Conservation (phyloP, 805 yeast species). For the Candida anglica region DNA sequence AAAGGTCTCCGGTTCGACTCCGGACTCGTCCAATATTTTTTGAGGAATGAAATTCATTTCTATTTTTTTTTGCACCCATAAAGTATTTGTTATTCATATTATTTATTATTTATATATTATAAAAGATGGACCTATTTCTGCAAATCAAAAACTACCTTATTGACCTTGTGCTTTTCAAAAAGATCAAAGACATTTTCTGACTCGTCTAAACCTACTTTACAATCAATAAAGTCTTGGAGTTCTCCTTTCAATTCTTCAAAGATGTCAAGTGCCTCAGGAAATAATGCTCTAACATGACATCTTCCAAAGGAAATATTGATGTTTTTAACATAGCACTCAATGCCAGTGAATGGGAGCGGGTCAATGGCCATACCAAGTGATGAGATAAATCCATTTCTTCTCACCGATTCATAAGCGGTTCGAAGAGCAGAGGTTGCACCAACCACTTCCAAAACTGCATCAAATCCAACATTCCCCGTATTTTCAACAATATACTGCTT, state of each 20-base stretch:
- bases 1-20: slow-evolving; percentile 47
- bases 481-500: slow-evolving; percentile 26
- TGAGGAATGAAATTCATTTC: too few relatives aligned
- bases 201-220: slow-evolving; percentile 40
- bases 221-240: slow-evolving; percentile 51
- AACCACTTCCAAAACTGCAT: slow-evolving; percentile 58
- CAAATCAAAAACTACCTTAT: slow-evolving; percentile 48
- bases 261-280: slow-evolving; percentile 46
- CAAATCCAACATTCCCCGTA: slow-evolving; percentile 51
- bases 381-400: slow-evolving; percentile 55
- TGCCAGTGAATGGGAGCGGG: slow-evolving; percentile 50
- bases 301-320: slow-evolving; percentile 58
- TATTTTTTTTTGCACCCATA: too few relatives aligned
- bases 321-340: slow-evolving; percentile 56
- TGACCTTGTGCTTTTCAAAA: slow-evolving; percentile 51
- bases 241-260: slow-evolving; percentile 42
- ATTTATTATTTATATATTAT: too few relatives aligned
- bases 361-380: slow-evolving; percentile 62
- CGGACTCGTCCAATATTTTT: slow-evolving; percentile 36
- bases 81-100: too few relatives aligned
- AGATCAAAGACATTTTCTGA: slow-evolving; percentile 44
- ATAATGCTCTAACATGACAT: slow-evolving; percentile 58
- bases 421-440: slow-evolving; percentile 51
- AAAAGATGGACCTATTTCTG: too few relatives aligned
- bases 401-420: slow-evolving; percentile 48